Evolutionary conservation across 2,329 filamentous ascomycete species (phyloP), one percentile per base, ranked within the genome.

Genomic region (Mycocentrospora acerina): DNA sequence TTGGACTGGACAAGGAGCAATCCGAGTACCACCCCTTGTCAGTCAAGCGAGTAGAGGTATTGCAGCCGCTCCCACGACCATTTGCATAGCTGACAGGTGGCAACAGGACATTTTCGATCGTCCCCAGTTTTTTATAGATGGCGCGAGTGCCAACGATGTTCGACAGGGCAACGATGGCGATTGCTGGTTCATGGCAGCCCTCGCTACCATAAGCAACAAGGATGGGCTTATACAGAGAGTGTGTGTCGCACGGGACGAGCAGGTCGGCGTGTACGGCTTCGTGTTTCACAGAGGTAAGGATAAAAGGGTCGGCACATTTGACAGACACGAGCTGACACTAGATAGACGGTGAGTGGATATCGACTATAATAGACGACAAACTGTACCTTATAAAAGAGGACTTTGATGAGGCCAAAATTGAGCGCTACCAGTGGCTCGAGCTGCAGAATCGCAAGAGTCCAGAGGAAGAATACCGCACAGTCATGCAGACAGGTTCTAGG

Each of bases 291-390:
- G 87, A 51, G 79, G 79, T 75, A 65, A 47, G 64, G 24, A 25
- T 24, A 29, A 36, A 32, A 37, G 6, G 28, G 14, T 17, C 37
- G 25, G 39, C 28, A 24, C 10, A 33, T 25, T 6, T 31, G 34
- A 25, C 35, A 32, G 40, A 35, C 39, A 37, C 33, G 22, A 29
- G 45, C 62, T 66, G 29, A 66, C 44, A 12, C 38, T 11, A 32
- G 31, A 32, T 49, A 79, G 88, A 91, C 53, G 89, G 89, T 36
- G 88, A 93, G 67, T 95, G 89, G 90, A 86, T 91, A 40, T 89
- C 90, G 54, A 90, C 87, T 41, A 90, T 95, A 46, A 82, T 95
- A 42, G 90, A 95, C 59, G 90, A 95, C 66, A 94, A 94, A 68
- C 76, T 95, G 3, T 94, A 88, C 62, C 78, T 95, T 13, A 87